These are phyloP conservation scores for Vickermania ingenoplastis DNA, from an alignment of 208 protist genomes.

Conservation along the genomic window DNA sequence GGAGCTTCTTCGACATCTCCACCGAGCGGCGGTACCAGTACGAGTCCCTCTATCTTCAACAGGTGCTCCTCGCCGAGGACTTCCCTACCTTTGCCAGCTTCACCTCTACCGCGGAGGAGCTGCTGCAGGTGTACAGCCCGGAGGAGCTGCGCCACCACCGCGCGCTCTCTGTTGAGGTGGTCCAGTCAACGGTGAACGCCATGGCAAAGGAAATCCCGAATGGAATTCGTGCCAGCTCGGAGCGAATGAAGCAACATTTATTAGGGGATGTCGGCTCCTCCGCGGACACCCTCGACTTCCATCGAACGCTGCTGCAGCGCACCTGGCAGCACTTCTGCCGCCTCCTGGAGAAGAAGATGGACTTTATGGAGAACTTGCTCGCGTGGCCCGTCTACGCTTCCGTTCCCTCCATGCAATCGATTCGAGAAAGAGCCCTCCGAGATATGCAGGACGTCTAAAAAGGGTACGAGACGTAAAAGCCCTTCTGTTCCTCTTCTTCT, in stretches of 20 bases:
- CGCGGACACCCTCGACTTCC: conserved; percentile 60
- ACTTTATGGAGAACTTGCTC: conserved; percentile 4
- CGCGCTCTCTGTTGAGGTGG: conserved; percentile 49
- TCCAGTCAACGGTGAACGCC: conserved; percentile 37
- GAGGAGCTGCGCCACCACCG: conserved; percentile 83
- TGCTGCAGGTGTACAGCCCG: conserved; percentile 56
- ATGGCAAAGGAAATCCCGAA: conserved; percentile 60
- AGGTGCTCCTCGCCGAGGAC: conserved; percentile 56
- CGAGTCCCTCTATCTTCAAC: conserved; percentile 82
- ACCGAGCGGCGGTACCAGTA: conserved; percentile 64
- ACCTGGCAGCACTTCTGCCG: conserved; percentile 73
- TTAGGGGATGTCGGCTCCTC: conserved; percentile 42
- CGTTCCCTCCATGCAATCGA: neutral
- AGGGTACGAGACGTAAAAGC: neutral
- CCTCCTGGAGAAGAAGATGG: conserved; percentile 64
- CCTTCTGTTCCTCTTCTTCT: neutral
- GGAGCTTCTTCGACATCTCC: conserved; percentile 56
- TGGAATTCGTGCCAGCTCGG: conserved; percentile 50
- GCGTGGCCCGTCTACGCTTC: neutral
- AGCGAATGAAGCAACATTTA: conserved; percentile 79
- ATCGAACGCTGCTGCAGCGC: conserved; percentile 66
- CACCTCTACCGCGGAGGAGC: conserved; percentile 65
- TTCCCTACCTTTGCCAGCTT: conserved; percentile 76
- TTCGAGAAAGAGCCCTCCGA: neutral
- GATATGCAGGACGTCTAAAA: neutral